Base-by-base conservation (phyloP, 441 rosid genomes). In the Eutrema salsugineum region DNA sequence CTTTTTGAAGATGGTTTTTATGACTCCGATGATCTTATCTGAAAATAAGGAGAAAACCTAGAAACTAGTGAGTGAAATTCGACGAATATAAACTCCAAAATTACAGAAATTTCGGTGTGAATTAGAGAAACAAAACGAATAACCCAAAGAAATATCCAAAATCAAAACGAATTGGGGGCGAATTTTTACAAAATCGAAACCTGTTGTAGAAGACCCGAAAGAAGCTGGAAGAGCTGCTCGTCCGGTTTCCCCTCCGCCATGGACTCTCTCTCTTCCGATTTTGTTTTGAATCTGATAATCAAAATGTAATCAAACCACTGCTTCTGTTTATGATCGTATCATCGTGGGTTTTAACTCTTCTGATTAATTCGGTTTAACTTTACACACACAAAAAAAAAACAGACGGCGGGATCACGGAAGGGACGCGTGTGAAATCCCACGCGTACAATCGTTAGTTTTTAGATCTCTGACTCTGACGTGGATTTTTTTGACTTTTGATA, bases 161-260 rank as follows among this genome's bases (percentile, higher is more conserved):
- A 62, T 78, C 16, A 28, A 7, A 48, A 71, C 4, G 40, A 56
- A 55, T 59, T 6, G 48, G 19, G 40, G 57, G 5, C n/a, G 49
- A 59, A 70, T 35, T 62, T 11, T 2, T 8, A 6, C 16, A 1
- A 36, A 42, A 55, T 53, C 30, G 15, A 28, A 35, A 84, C 92
- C 79, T 90, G 88, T 53, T 90, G 94, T 3, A 92, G 84, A 66
- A 90, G 89, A 78, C 77, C 71, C 17, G 89, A 83, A 20, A 92
- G 94, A 61, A 90, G 90, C 73, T 84, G 80, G 74, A 90, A 88
- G 19, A 92, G 81, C 78, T 87, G 91, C 1, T 86, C 82, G 62
- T 92, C 97, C 5, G 87, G 68, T 77, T 77, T 85, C 5, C 84
- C 83, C 3, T 66, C 85, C 17, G 72, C 78, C 63, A 78, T 75